These are phyloP conservation scores for Termitomyces sp. DNA, from an alignment of 768 basidiomycete species.

Conservation along the genomic window DNA sequence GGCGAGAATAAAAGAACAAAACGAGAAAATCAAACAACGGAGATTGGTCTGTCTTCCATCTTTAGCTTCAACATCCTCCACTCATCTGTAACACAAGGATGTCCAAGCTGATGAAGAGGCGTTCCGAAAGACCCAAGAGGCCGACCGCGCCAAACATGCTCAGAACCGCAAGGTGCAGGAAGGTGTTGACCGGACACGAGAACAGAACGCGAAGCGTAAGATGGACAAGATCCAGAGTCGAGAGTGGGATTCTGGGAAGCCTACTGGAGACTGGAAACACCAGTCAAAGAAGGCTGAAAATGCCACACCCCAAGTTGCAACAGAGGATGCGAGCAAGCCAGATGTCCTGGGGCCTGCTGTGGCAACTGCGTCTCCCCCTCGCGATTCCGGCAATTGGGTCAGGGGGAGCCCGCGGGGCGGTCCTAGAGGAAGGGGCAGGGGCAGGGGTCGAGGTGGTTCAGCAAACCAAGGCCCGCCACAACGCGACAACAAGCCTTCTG, in stretches of 20 bases:
- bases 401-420: conserved; percentile 30
- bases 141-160: conserved; percentile 56
- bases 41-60: conserved; percentile 39
- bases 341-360: conserved; percentile 1
- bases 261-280: conserved; percentile 31
- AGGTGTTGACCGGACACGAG: conserved; percentile 65
- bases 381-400: conserved; percentile 22
- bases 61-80: neutral
- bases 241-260: conserved; percentile 85
- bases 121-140: conserved; percentile 68
- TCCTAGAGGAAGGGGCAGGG: conserved; percentile 29
- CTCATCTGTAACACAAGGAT: conserved; percentile 37
- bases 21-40: conserved; percentile 65
- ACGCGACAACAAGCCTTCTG: neutral
- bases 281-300: conserved; percentile 18
- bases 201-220: conserved; percentile 78
- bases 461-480: conserved; percentile 1
- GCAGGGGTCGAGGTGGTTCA: conserved; percentile 34
- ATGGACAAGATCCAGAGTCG: conserved; percentile 76
- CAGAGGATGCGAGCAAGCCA: conserved; percentile 12
- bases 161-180: conserved; percentile 67
- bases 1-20: conserved; percentile 61
- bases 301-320: conserved; percentile 5
- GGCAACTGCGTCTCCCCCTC: conserved; percentile 2
- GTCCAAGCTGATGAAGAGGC: conserved; percentile 82